Conservation (phyloP, 2,329 filamentous ascomycete genomes). For the Xylaria hypoxylon region DNA sequence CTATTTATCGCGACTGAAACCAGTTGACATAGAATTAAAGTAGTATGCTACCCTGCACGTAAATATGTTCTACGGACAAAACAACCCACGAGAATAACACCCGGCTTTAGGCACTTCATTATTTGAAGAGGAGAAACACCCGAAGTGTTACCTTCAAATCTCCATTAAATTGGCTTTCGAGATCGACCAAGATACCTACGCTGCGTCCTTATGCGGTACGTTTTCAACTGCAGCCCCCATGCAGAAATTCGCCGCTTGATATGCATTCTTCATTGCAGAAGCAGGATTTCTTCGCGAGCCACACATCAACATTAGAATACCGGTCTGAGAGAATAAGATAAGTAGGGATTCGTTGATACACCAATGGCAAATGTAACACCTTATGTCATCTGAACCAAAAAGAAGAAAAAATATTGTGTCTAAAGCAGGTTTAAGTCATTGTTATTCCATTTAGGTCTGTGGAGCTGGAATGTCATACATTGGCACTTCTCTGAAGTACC, state of each 20-base stretch:
- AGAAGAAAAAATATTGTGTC: slow-evolving; percentile 10
- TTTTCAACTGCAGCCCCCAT: slow-evolving; percentile 25
- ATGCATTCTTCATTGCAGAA: slow-evolving; percentile 19
- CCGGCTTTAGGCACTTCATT: slow-evolving; percentile 25
- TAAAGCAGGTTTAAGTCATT: slow-evolving; percentile 13
- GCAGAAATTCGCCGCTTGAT: slow-evolving; percentile 23
- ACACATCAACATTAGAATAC: slow-evolving; percentile 17
- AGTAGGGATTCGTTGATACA: slow-evolving; percentile 19
- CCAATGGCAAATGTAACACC: slow-evolving; percentile 25
- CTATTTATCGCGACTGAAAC: slow-evolving; percentile 37
- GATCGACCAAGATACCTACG: slow-evolving; percentile 28
- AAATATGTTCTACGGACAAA: slow-evolving; percentile 32
- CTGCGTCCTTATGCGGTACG: slow-evolving; percentile 20
- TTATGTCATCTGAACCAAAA: slow-evolving; percentile 18
- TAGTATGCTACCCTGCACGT: slow-evolving; percentile 30
- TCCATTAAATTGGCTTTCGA: slow-evolving; percentile 16
- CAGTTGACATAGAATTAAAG: slow-evolving; percentile 23
- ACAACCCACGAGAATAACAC: slow-evolving; percentile 13
- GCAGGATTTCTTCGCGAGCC: slow-evolving; percentile 19
- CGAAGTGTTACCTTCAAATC: slow-evolving; percentile 23
- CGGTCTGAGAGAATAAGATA: slow-evolving; percentile 14
- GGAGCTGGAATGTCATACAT: slow-evolving; percentile 1
- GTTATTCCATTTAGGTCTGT: slow-evolving; percentile 15
- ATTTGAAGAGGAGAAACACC: slow-evolving; percentile 23
- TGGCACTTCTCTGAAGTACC: not conserved